Percentiles rank a stretch among this genome's conserved stretches.
phyloP scores from a whole-genome alignment of 768 basidiomycete species.

The Hysterangium stoloniferum region DNA sequence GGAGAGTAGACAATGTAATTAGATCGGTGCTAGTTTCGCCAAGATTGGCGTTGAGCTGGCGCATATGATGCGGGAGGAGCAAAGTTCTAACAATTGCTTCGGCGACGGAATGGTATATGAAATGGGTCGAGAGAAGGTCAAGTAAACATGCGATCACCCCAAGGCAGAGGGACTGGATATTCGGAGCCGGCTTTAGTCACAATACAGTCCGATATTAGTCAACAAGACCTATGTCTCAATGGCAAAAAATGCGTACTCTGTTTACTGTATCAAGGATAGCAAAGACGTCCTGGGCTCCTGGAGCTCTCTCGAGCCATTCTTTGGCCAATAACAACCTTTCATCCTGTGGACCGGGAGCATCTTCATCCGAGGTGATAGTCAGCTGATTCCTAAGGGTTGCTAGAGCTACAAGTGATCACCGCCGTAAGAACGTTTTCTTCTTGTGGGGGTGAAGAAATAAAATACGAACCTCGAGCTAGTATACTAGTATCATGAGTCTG shows the following conservation, averaged over 20 bases:
- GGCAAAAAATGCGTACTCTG: slow-evolving; percentile 34
- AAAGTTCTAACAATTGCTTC: slow-evolving; percentile 54
- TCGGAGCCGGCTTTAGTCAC: slow-evolving; percentile 29
- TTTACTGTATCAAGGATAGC: slow-evolving; percentile 48
- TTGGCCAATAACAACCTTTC: slow-evolving; percentile 50
- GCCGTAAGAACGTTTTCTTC: background rate
- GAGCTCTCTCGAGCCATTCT: slow-evolving; percentile 51
- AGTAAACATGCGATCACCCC: slow-evolving; percentile 55
- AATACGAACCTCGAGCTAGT: slow-evolving; percentile 20
- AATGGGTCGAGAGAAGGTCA: slow-evolving; percentile 56
- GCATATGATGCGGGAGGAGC: slow-evolving; percentile 46
- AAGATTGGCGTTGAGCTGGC: slow-evolving; percentile 55
- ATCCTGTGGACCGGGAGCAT: slow-evolving; percentile 44
- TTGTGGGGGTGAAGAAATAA: background rate
- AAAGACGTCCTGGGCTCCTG: slow-evolving; percentile 56
- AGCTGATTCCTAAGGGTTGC: slow-evolving; percentile 57
- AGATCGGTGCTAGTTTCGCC: slow-evolving; percentile 56
- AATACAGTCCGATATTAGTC: no score
- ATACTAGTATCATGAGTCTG: slow-evolving; percentile 14
- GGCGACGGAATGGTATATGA: slow-evolving; percentile 57
- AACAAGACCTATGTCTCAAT: no score
- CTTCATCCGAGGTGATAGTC: slow-evolving; percentile 42
- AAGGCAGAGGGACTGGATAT: slow-evolving; percentile 34
- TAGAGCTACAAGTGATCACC: slow-evolving; percentile 32
- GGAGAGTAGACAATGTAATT: slow-evolving; percentile 56